Base-by-base conservation (phyloP, 495 filamentous ascomycete species). In the Sordaria brevicollis region DNA sequence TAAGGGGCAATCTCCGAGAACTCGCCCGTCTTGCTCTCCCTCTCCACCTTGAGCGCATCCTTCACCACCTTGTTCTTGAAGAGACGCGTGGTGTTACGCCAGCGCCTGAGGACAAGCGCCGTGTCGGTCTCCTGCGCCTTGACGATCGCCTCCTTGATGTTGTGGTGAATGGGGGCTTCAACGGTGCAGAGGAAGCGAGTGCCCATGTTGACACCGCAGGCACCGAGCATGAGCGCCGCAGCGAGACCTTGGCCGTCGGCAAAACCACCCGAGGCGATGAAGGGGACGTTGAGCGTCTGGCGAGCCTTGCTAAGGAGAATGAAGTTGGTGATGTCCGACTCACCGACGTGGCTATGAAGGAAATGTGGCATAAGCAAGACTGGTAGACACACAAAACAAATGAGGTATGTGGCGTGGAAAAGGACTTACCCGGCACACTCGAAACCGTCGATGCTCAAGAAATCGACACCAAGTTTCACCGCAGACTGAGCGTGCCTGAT, bases 291-390 rank as follows among this genome's bases (percentile, higher is more conserved):
- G 57, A 99, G 86, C 2, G 88, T 87, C 82, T 99, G 95, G 21
- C 94, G 85, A 38, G 95, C 95, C 54, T 92, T 86, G 79, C 87
- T 89, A 54, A 98, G 85, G 8, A 99, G 87, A 72, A 99, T 96
- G 81, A 98, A 95, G 81, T 99, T 99, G 72, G 95, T 97, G 80
- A 99, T 97, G 76, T 99, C 95, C 57, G 87, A 86, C 84, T 99
- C 95, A 72, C 95, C 95, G 66, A 99, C 94, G 79, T 85, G 83
- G 75, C 82, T 84, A 65, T 70, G 68, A 15, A n/a, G n/a, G n/a
- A n/a, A 29, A 35, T 37, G 17, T 62, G 41, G 21, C 35, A 21
- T 71, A 43, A 36, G 34, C 17, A 35, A 57, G 31, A 35, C 66
- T 57, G 66, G 62, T 38, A n/a, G n/a, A n/a, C 38, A 49, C n/a